Conservation (phyloP, 2,329 filamentous ascomycete genomes). For the Cytospora leucostoma region DNA sequence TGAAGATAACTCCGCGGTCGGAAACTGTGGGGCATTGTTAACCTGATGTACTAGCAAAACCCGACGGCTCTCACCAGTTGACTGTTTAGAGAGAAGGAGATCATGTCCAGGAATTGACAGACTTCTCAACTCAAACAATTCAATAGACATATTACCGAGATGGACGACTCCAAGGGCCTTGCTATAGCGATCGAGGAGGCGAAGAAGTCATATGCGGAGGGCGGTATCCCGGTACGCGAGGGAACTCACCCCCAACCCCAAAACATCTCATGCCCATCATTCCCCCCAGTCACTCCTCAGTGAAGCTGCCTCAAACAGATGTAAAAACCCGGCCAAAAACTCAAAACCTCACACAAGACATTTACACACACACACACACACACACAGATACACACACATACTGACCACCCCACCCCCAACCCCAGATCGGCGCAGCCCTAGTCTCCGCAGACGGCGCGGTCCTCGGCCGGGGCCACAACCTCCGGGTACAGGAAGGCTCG, state of each 20-base stretch:
- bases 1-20: slow-evolving; percentile 15
- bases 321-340: too few species aligned
- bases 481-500: slow-evolving; percentile 66
- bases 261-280: neutral
- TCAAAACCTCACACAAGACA: too few species aligned
- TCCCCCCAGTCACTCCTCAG: too few species aligned
- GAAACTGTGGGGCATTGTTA: slow-evolving; percentile 7
- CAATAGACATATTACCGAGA: slow-evolving; percentile 27
- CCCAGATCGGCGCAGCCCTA: slow-evolving; percentile 56
- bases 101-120: neutral
- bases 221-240: slow-evolving; percentile 48
- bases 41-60: neutral
- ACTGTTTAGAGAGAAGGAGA: neutral
- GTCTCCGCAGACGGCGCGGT: slow-evolving; percentile 70
- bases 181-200: slow-evolving; percentile 51
- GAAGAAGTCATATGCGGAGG: slow-evolving; percentile 46
- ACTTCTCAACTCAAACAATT: neutral
- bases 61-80: neutral
- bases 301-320: too few species aligned
- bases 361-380: too few species aligned
- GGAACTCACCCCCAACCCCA: neutral
- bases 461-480: slow-evolving; percentile 72
- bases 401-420: neutral
- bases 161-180: slow-evolving; percentile 46
- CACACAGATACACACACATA: neutral